phyloP scores from a whole-genome alignment of 2,329 filamentous ascomycete genomes.

The Huntiella savannae region DNA sequence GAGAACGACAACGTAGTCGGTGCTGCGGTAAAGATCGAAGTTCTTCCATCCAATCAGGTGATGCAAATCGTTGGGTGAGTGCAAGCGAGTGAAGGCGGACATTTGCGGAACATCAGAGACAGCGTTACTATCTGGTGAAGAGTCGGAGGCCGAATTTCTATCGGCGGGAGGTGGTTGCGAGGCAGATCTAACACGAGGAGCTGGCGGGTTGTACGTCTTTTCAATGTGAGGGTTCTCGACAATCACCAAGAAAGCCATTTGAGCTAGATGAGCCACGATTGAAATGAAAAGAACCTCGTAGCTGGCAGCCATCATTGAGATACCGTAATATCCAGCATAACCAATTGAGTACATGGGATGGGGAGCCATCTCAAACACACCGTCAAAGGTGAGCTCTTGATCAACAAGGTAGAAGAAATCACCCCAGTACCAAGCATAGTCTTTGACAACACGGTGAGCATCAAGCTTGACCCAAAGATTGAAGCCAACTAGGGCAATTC shows the following conservation, averaged over 20 bases:
- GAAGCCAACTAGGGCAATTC: slow-evolving; percentile 67
- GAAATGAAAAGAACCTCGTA: slow-evolving; percentile 96
- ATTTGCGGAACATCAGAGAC: slow-evolving; percentile 14
- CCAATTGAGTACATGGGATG: slow-evolving; percentile 98
- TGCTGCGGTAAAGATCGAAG: slow-evolving; percentile 71
- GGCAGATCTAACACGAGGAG: slow-evolving; percentile 42
- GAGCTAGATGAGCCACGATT: slow-evolving; percentile 79
- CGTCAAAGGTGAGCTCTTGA: slow-evolving; percentile 92
- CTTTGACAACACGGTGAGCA: slow-evolving; percentile 92
- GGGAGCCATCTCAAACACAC: slow-evolving; percentile 96
- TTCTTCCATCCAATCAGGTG: slow-evolving; percentile 68
- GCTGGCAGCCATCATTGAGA: slow-evolving; percentile 94
- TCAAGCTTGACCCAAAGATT: slow-evolving; percentile 98
- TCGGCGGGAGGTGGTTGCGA: slow-evolving; percentile 11
- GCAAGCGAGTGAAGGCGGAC: neutral
- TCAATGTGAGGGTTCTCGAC: slow-evolving; percentile 98
- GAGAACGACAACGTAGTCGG: slow-evolving; percentile 64
- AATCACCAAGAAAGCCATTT: slow-evolving; percentile 78
- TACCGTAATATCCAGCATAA: slow-evolving; percentile 94
- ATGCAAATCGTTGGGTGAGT: slow-evolving; percentile 36
- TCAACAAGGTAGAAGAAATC: slow-evolving; percentile 99
- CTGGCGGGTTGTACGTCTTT: slow-evolving; percentile 84
- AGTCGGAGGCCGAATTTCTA: neutral
- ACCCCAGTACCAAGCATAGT: slow-evolving; percentile 99
- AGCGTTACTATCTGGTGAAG: slow-evolving; percentile 27